Conservation (phyloP, 768 basidiomycete genomes). For the Hygrocybe punicea region DNA sequence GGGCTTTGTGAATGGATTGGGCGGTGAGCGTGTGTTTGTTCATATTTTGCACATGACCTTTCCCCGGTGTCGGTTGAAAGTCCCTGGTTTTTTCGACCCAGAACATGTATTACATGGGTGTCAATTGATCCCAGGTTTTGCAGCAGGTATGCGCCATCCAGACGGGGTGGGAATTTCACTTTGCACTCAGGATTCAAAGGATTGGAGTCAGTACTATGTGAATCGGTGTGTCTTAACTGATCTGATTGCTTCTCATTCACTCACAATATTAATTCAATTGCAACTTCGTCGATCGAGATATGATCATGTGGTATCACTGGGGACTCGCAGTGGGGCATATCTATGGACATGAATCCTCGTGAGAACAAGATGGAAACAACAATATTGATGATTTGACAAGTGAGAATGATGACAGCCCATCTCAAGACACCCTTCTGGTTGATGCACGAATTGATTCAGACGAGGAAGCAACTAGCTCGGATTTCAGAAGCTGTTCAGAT, state of each 20-base stretch:
- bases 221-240: constrained; percentile 28
- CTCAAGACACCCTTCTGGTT: too few relatives aligned
- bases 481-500: too few relatives aligned
- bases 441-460: too few relatives aligned
- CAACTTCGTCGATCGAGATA: constrained; percentile 20
- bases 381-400: too few relatives aligned
- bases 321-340: constrained; percentile 10
- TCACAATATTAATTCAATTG: neutral
- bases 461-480: too few relatives aligned
- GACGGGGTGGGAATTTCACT: neutral
- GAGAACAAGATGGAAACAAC: too few relatives aligned
- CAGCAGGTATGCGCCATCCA: constrained; percentile 8
- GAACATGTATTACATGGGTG: constrained; percentile 23
- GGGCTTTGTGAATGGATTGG: too few relatives aligned
- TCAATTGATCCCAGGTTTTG: constrained; percentile 36
- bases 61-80: too few relatives aligned
- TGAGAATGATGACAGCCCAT: too few relatives aligned
- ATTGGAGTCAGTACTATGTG: constrained; percentile 32
- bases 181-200: neutral
- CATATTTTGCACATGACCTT: too few relatives aligned
- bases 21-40: too few relatives aligned
- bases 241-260: too few relatives aligned
- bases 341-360: constrained; percentile 3
- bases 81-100: constrained; percentile 40
- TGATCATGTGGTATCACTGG: constrained; percentile 20